Conservation (phyloP, 2,329 filamentous ascomycete genomes). For the Diaporthe sp. region DNA sequence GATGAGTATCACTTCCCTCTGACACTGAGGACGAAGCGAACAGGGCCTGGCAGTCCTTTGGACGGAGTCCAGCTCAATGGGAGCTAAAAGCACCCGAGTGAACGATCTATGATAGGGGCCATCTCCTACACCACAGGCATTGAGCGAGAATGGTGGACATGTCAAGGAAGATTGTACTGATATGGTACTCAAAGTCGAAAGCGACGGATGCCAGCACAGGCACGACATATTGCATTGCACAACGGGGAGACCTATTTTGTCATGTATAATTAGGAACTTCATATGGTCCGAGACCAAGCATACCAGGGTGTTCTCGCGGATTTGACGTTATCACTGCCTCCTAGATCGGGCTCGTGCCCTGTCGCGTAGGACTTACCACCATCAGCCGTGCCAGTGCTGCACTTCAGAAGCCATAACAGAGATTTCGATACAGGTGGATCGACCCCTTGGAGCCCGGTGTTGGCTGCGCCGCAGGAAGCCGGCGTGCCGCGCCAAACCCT, state of each 20-base stretch:
- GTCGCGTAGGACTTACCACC: background rate
- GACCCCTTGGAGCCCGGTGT: background rate
- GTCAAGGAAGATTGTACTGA: constrained; percentile 10
- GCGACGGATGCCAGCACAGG: constrained; percentile 17
- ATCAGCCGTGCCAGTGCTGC: background rate
- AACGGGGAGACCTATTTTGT: constrained; percentile 5
- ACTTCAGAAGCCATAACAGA: background rate
- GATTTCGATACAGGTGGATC: constrained; percentile 1
- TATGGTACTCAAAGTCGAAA: background rate
- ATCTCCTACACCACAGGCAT: background rate
- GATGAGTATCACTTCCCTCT: constrained; percentile 76
- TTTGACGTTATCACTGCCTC: background rate
- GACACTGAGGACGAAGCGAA: constrained; percentile 67
- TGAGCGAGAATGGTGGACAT: background rate
- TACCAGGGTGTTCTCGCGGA: constrained; percentile 26
- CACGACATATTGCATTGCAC: constrained; percentile 25
- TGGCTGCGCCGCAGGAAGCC: constrained; percentile 13
- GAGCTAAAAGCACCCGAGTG: constrained; percentile 45
- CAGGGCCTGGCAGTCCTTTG: constrained; percentile 55
- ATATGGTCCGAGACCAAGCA: constrained; percentile 29
- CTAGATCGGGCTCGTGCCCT: background rate
- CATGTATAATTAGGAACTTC: constrained; percentile 27
- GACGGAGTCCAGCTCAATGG: constrained; percentile 58
- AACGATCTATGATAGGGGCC: constrained; percentile 2
- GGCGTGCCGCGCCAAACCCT: constrained; percentile 2